Percentiles rank a stretch among this genome's conserved stretches.
Evolutionary conservation across 2,329 filamentous ascomycete species (phyloP).

Genomic region (Botryosphaeria dothidea): DNA sequence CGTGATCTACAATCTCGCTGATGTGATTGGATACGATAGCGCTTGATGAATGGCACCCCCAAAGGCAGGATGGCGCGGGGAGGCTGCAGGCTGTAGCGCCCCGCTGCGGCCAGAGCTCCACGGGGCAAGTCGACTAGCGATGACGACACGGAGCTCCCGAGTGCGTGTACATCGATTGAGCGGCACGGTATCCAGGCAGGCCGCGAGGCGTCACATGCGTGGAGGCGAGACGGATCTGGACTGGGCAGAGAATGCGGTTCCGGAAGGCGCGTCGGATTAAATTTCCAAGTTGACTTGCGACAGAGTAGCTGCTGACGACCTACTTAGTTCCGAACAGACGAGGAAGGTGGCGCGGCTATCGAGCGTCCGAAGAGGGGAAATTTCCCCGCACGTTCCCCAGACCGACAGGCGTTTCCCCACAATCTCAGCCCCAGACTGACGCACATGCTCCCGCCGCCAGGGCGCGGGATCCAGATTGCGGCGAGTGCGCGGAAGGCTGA

Average conservation of each 20-base stretch:
- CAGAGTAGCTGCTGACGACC: not conserved
- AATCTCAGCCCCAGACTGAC: conserved; percentile 2
- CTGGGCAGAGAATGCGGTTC: not conserved
- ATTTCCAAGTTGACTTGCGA: not conserved
- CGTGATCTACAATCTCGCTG: not conserved
- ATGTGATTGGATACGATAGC: not conserved
- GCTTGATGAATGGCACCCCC: not conserved
- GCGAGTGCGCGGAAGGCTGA: not conserved
- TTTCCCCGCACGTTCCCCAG: conserved; percentile 1
- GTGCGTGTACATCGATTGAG: not conserved
- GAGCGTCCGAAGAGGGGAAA: not conserved
- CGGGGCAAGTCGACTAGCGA: not conserved
- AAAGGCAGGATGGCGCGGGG: not conserved
- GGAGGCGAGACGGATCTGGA: not conserved
- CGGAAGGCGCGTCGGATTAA: not conserved
- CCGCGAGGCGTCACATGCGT: not conserved
- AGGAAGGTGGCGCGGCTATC: not conserved
- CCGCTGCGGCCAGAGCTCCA: not conserved
- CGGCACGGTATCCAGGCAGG: not conserved
- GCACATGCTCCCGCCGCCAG: not conserved
- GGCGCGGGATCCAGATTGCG: conserved; percentile 6
- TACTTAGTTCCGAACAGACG: not conserved
- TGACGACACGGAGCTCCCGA: not conserved
- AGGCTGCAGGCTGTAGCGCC: not conserved
- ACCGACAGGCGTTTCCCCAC: not conserved